Evolutionary conservation across 2,329 filamentous ascomycete genomes (phyloP).

Genomic region (Aspergillus costaricaensis): DNA sequence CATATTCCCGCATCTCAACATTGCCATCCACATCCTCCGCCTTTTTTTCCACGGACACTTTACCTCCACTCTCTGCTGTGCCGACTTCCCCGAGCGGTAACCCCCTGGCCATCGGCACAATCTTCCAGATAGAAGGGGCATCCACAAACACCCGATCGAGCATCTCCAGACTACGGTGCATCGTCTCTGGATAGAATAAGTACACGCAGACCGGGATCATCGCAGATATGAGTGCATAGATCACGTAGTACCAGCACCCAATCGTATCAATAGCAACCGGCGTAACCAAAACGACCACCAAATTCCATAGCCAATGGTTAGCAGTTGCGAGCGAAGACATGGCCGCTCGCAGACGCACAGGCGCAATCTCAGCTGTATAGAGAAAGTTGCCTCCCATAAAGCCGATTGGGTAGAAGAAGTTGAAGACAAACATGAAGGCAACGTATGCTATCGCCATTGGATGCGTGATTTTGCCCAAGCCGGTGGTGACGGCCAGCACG

Average conservation of each 20-base stretch:
- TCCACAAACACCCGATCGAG: neutral
- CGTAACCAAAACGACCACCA: conserved; percentile 11
- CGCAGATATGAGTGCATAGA: conserved; percentile 8
- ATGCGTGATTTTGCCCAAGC: neutral
- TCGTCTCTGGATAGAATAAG: conserved; percentile 18
- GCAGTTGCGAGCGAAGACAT: conserved; percentile 13
- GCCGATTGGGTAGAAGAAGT: conserved; percentile 15
- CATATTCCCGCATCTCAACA: neutral
- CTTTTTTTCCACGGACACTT: neutral
- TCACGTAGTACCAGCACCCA: conserved; percentile 12
- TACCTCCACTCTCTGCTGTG: neutral
- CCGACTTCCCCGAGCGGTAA: neutral
- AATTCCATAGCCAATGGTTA: conserved; percentile 16
- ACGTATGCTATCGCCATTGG: neutral
- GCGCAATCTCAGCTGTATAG: conserved; percentile 13
- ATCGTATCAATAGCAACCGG: conserved; percentile 11
- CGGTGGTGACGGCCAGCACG: conserved; percentile 12
- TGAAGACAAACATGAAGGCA: conserved; percentile 11
- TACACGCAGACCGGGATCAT: conserved; percentile 6
- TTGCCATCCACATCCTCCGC: neutral
- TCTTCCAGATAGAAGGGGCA: neutral
- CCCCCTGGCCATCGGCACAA: neutral
- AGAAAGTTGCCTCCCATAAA: conserved; percentile 10
- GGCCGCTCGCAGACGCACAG: conserved; percentile 7
- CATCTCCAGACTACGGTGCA: conserved; percentile 13